These are phyloP conservation scores for Lactarius pseudohatsudake DNA, from an alignment of 768 basidiomycete species.

Conservation along the genomic window DNA sequence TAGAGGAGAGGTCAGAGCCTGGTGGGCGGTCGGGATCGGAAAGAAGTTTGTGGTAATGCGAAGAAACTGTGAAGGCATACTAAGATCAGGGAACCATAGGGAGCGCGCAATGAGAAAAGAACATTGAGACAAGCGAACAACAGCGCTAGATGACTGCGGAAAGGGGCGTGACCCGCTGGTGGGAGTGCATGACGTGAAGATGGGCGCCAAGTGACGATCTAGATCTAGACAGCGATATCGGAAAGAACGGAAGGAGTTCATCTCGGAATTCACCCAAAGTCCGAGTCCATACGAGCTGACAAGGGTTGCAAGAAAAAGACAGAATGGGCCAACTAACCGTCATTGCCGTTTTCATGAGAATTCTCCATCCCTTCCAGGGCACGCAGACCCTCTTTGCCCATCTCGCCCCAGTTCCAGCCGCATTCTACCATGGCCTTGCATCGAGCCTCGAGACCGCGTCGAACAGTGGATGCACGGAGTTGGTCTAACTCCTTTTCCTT, in stretches of 20 bases:
- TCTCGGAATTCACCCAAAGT: background rate
- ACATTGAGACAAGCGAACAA: background rate
- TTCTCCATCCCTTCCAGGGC: constrained; percentile 36
- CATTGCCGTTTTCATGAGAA: constrained; percentile 28
- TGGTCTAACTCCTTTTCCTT: constrained; percentile 66
- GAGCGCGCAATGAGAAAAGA: constrained; percentile 2
- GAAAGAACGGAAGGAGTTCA: background rate
- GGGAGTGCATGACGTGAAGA: constrained; percentile 1
- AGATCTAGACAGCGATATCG: background rate
- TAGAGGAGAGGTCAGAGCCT: constrained; percentile 59
- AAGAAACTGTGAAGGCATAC: constrained; percentile 25
- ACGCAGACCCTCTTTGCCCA: constrained; percentile 62
- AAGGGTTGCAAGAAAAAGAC: constrained; percentile 8
- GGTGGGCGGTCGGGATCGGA: constrained; percentile 22
- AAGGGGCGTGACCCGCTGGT: constrained; percentile 7
- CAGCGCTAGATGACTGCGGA: background rate
- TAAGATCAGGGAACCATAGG: constrained; percentile 12
- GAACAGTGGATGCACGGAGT: constrained; percentile 53
- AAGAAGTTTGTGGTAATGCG: constrained; percentile 13
- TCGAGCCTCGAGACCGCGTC: constrained; percentile 60
- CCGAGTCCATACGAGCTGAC: constrained; percentile 2
- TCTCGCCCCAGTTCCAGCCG: constrained; percentile 65
- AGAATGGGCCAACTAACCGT: constrained; percentile 34
- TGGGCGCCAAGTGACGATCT: constrained; percentile 11
- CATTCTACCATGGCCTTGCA: constrained; percentile 68